These are phyloP conservation scores for Populus ilicifolia DNA, from an alignment of 345 rosid genomes.

Conservation along the genomic window DNA sequence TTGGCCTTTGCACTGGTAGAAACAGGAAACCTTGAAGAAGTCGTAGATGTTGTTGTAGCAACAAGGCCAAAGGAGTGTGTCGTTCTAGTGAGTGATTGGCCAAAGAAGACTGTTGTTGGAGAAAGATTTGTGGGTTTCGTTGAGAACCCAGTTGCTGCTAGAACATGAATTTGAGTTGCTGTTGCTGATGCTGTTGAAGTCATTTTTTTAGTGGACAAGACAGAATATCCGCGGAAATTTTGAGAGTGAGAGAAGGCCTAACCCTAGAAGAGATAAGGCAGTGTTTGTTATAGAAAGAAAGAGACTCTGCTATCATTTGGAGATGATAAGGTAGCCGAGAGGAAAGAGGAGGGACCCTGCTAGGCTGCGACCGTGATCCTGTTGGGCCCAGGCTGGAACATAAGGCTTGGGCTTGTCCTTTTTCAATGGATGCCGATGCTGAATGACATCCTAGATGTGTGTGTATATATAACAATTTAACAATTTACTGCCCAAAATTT, in stretches of 20 bases:
- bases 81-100: background rate
- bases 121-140: slow-evolving; percentile 4
- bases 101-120: background rate
- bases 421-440: no score
- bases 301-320: background rate
- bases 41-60: background rate
- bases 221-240: background rate
- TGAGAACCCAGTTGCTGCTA: background rate
- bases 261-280: background rate
- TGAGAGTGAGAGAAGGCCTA: background rate
- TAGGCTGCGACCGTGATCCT: background rate
- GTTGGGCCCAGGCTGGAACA: background rate
- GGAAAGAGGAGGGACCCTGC: background rate
- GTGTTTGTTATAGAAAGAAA: background rate
- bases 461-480: no score
- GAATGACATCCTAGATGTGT: no score
- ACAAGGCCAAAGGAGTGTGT: background rate
- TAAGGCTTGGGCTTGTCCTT: background rate
- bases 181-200: background rate
- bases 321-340: background rate
- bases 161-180: background rate
- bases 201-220: background rate
- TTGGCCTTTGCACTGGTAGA: slow-evolving; percentile 1
- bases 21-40: background rate
- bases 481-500: background rate